Percentiles rank a stretch among this genome's conserved stretches.
These are phyloP conservation scores for Exophiala dermatitidis DNA, from an alignment of 2,329 filamentous ascomycete species.

Conservation along the genomic window DNA sequence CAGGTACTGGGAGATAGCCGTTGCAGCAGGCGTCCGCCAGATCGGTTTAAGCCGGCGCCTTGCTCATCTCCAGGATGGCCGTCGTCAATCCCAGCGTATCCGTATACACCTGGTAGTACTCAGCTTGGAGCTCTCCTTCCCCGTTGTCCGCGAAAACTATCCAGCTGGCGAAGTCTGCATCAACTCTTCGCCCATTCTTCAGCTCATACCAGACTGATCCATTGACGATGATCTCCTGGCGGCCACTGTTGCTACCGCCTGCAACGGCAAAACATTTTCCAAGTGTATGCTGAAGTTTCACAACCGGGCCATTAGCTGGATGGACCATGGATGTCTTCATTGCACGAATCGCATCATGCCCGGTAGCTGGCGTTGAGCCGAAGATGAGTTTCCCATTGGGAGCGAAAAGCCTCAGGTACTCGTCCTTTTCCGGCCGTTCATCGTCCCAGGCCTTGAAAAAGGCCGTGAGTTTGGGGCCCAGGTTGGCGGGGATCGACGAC, in stretches of 20 bases:
- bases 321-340: constrained; percentile 17
- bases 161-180: constrained; percentile 15
- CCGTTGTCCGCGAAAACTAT: constrained; percentile 10
- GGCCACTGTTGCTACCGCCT: constrained; percentile 7
- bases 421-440: constrained; percentile 5
- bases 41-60: not conserved
- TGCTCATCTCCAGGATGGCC: constrained; percentile 18
- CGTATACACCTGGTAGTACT: constrained; percentile 16
- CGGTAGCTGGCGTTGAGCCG: constrained; percentile 7
- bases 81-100: constrained; percentile 16
- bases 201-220: constrained; percentile 20
- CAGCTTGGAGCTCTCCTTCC: constrained; percentile 8
- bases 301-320: constrained; percentile 17
- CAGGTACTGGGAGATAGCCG: too few species aligned
- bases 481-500: constrained; percentile 10
- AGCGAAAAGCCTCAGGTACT: constrained; percentile 14
- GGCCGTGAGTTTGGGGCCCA: constrained; percentile 12
- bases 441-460: constrained; percentile 21
- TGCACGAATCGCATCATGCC: constrained; percentile 17
- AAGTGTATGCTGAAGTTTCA: constrained; percentile 17
- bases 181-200: constrained; percentile 15
- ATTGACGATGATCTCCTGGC: constrained; percentile 17
- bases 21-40: too few species aligned
- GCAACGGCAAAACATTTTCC: constrained; percentile 15
- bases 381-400: constrained; percentile 14